Evolutionary conservation across 2,329 filamentous ascomycete genomes (phyloP).

Genomic region (Chrysoporthe austroafricana): DNA sequence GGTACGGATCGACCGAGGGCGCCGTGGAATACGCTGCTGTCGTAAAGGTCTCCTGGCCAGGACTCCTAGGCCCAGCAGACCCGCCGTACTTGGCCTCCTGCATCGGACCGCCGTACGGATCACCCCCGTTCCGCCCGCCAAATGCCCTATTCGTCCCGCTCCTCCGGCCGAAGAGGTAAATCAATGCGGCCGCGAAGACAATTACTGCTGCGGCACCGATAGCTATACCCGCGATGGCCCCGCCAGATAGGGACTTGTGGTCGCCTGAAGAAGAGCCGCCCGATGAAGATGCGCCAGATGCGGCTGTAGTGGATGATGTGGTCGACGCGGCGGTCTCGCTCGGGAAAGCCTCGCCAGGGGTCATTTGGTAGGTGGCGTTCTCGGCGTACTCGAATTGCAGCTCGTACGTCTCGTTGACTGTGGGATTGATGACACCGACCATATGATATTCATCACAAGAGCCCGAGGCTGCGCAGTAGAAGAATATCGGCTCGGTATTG

Average conservation of each 20-base stretch:
- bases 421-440: slow-evolving; percentile 77
- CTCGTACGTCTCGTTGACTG: slow-evolving; percentile 51
- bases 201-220: slow-evolving; percentile 54
- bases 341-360: slow-evolving; percentile 60
- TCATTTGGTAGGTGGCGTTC: slow-evolving; percentile 55
- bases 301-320: slow-evolving; percentile 26
- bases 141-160: slow-evolving; percentile 44
- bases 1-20: slow-evolving; percentile 34
- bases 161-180: slow-evolving; percentile 53
- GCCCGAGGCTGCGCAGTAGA: slow-evolving; percentile 69
- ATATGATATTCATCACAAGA: slow-evolving; percentile 70
- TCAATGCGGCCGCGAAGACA: slow-evolving; percentile 46
- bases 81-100: slow-evolving; percentile 35
- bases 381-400: slow-evolving; percentile 52
- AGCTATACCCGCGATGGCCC: slow-evolving; percentile 63
- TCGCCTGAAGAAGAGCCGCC: slow-evolving; percentile 14
- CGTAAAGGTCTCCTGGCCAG: slow-evolving; percentile 37
- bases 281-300: slow-evolving; percentile 27
- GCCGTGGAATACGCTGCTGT: slow-evolving; percentile 33
- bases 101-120: slow-evolving; percentile 31
- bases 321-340: slow-evolving; percentile 42
- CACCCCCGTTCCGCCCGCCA: slow-evolving; percentile 32
- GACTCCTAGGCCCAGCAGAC: slow-evolving; percentile 38
- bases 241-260: slow-evolving; percentile 36
- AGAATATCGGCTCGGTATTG: slow-evolving; percentile 67